Base-by-base conservation (phyloP, 164 flowering plant species). In the Saururus chinensis region DNA sequence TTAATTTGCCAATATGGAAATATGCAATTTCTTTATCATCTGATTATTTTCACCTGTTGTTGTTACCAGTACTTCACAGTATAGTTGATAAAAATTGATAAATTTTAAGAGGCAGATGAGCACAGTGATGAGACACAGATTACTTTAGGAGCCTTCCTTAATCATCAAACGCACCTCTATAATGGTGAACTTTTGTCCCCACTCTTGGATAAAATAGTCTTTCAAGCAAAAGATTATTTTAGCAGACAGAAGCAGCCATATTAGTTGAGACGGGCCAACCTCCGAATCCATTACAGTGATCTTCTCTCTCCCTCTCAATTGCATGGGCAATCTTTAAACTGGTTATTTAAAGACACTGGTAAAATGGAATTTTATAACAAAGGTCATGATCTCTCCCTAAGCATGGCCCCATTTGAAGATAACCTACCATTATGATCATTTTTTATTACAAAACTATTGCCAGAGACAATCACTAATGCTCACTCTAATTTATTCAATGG, bases 211-310 rank as follows among this genome's bases (percentile, higher is more conserved):
- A 30, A 30, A 30, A 30, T 30, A 30, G 17, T 42, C 12, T 42
- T 14, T 42, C 5, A 42, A 42, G 60, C 51, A 56, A 55, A 20
- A 20, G 9, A 45, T 53, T 64, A 17, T 57, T 64, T 19, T 57
- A 53, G 25, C 8, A 23, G 41, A n/a, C 56, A 51, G 19, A 24
- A 42, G 42, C 45, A 61, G 42, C 53, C 24, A 61, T 19, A 30
- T 17, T 53, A 22, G 56, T 53, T n/a, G 25, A 9, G 56, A n/a
- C 56, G 17, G 23, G 4, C 7, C 56, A n/a, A 53, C 21, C 56
- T 22, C 56, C 11, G 10, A n/a, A n/a, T 53, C 56, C 49, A 10
- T 42, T 4, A 10, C 22, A 53, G 25, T 17, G 56, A n/a, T 53
- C 56, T 53, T 10, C 1, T 42, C 11, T 40, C 8, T 11, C 11